Conservation (phyloP, 208 protist species). For the Leishmania gerbilli region DNA sequence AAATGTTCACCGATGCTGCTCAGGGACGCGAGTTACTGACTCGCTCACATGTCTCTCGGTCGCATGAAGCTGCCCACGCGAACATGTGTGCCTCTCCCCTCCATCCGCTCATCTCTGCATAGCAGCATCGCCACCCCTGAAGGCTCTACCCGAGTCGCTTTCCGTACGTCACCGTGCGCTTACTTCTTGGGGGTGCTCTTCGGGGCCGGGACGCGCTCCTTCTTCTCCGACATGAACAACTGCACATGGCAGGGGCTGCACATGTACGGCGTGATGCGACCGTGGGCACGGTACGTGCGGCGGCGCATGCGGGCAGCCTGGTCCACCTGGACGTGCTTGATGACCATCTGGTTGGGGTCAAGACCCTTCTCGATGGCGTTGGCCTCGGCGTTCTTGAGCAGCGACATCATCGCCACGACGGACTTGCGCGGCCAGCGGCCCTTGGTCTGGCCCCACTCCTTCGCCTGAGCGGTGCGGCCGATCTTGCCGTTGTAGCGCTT, state of each 20-base stretch:
- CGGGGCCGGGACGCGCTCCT: slow-evolving; percentile 73
- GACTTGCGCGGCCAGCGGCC: slow-evolving; percentile 96
- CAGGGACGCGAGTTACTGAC: background rate
- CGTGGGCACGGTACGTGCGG: slow-evolving; percentile 96
- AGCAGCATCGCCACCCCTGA: background rate
- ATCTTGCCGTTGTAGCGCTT: slow-evolving; percentile 93
- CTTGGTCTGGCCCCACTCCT: slow-evolving; percentile 93
- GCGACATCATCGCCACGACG: slow-evolving; percentile 86
- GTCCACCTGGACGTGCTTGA: slow-evolving; percentile 94
- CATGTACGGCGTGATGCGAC: slow-evolving; percentile 95
- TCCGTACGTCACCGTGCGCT: slow-evolving; percentile 5
- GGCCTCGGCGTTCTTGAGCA: slow-evolving; percentile 95
- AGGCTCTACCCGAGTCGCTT: background rate
- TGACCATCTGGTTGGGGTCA: slow-evolving; percentile 90
- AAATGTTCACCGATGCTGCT: background rate
- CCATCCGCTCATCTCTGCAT: background rate
- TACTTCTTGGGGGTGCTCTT: slow-evolving; percentile 84
- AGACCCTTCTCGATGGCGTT: slow-evolving; percentile 93
- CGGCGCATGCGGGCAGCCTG: slow-evolving; percentile 90
- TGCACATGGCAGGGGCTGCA: slow-evolving; percentile 92
- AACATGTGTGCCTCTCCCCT: background rate
- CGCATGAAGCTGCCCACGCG: background rate
- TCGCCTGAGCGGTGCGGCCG: slow-evolving; percentile 92
- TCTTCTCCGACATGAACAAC: slow-evolving; percentile 84
- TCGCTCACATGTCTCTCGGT: background rate